A percentile compares a stretch with the other conserved stretches of the same genome.
phyloP scores from a whole-genome alignment of 1,284 basidiomycete species.

The Neotropicomus parvogracilis region DNA sequence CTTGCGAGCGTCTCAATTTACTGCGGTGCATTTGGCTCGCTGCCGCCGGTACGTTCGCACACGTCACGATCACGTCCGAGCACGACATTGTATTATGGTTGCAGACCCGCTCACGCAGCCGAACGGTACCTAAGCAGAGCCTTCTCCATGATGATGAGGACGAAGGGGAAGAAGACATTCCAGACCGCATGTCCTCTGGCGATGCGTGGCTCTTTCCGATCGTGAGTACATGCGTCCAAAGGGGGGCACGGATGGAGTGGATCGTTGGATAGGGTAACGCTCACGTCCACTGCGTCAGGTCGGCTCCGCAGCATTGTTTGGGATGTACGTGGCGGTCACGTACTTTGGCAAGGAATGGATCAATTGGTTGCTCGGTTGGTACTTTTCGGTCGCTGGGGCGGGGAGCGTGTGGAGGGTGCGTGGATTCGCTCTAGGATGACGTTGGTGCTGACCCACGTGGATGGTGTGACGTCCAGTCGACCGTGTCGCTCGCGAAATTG shows the following conservation, averaged over 20 bases:
- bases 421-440: neutral
- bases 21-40: constrained; percentile 62
- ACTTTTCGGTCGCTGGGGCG: constrained; percentile 65
- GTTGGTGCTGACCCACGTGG: neutral
- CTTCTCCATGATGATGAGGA: constrained; percentile 31
- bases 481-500: constrained; percentile 46
- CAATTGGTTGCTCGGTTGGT: constrained; percentile 73
- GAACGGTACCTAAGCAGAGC: constrained; percentile 4
- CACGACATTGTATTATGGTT: neutral
- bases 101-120: constrained; percentile 14
- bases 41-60: constrained; percentile 52
- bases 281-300: constrained; percentile 38
- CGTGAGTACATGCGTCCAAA: constrained; percentile 36
- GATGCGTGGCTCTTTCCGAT: constrained; percentile 80
- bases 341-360: constrained; percentile 83
- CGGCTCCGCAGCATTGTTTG: constrained; percentile 62
- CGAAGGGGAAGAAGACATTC: constrained; percentile 42
- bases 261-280: neutral
- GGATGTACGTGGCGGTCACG: constrained; percentile 68
- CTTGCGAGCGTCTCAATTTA: constrained; percentile 64
- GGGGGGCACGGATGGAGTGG: neutral
- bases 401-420: constrained; percentile 65
- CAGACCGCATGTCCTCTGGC: constrained; percentile 57
- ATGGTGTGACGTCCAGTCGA: constrained; percentile 38
- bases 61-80: neutral